These are phyloP conservation scores for Parastagonospora avenae DNA, from an alignment of 2,329 filamentous ascomycete genomes.

Conservation along the genomic window DNA sequence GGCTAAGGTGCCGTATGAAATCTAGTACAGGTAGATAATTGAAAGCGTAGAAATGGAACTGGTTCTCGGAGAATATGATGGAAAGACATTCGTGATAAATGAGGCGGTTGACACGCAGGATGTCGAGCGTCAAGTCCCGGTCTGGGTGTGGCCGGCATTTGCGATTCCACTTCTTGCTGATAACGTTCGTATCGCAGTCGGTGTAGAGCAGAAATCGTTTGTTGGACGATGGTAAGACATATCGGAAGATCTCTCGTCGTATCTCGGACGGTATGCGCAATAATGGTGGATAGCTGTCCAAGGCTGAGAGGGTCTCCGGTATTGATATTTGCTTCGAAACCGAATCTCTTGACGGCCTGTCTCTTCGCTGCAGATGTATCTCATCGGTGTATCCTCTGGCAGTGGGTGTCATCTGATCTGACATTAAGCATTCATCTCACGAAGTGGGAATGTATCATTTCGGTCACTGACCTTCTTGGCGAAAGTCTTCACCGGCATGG, in stretches of 20 bases:
- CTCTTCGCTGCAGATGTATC: conserved; percentile 30
- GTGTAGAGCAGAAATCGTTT: conserved; percentile 55
- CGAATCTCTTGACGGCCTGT: conserved; percentile 34
- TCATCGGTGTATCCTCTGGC: conserved; percentile 30
- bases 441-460: conserved; percentile 3
- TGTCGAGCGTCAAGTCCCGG: conserved; percentile 38
- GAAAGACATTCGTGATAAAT: conserved; percentile 48
- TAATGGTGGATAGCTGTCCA: conserved; percentile 44
- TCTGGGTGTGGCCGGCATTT: conserved; percentile 43
- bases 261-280: conserved; percentile 48
- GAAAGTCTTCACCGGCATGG: conserved; percentile 43
- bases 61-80: conserved; percentile 47
- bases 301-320: conserved; percentile 42
- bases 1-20: conserved; percentile 46
- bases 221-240: conserved; percentile 44
- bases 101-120: conserved; percentile 44
- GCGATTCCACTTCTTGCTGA: conserved; percentile 47
- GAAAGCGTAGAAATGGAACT: conserved; percentile 48
- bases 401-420: conserved; percentile 34
- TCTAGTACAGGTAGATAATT: conserved; percentile 48
- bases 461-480: conserved; percentile 40
- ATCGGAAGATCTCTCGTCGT: conserved; percentile 45
- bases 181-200: conserved; percentile 46
- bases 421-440: conserved; percentile 22
- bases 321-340: conserved; percentile 44